Percentiles rank a stretch among this genome's conserved stretches.
Conservation (phyloP, 768 basidiomycete genomes). For the Suillus fuscotomentosus region DNA sequence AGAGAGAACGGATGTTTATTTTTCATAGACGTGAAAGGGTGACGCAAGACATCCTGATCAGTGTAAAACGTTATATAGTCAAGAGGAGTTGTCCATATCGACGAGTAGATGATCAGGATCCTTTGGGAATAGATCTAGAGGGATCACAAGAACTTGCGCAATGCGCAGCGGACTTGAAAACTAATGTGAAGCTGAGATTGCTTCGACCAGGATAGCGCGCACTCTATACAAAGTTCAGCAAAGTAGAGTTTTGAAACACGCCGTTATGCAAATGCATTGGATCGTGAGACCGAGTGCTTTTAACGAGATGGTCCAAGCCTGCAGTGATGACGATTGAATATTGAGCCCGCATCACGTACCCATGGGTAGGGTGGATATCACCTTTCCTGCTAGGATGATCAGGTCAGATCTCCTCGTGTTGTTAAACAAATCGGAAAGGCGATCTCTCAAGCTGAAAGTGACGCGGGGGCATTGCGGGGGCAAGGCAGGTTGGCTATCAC, state of each 20-base stretch:
- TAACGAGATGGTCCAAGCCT: constrained; percentile 7
- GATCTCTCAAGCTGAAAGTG: constrained; percentile 11
- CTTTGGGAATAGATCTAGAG: not conserved
- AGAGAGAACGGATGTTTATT: constrained; percentile 9
- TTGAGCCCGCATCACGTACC: constrained; percentile 2
- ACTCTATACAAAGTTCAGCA: constrained; percentile 3
- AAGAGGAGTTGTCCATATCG: not conserved
- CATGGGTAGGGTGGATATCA: constrained; percentile 6
- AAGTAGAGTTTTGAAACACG: constrained; percentile 1
- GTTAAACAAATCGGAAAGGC: constrained; percentile 9
- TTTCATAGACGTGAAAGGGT: constrained; percentile 16
- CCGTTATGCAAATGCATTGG: not conserved
- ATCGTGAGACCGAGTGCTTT: constrained; percentile 7
- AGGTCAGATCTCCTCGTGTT: constrained; percentile 11
- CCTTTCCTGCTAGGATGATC: constrained; percentile 12
- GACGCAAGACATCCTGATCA: constrained; percentile 16
- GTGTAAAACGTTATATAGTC: constrained; percentile 1
- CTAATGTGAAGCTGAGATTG: not conserved
- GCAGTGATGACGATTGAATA: not conserved
- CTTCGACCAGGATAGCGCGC: not conserved
- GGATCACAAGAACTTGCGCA: not conserved
- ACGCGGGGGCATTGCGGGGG: constrained; percentile 11
- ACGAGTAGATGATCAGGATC: not conserved
- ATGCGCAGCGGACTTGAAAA: not conserved
- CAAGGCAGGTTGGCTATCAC: constrained; percentile 8